phyloP scores from a whole-genome alignment of 495 filamentous ascomycete species.

The Amphirosellinia nigrospora region DNA sequence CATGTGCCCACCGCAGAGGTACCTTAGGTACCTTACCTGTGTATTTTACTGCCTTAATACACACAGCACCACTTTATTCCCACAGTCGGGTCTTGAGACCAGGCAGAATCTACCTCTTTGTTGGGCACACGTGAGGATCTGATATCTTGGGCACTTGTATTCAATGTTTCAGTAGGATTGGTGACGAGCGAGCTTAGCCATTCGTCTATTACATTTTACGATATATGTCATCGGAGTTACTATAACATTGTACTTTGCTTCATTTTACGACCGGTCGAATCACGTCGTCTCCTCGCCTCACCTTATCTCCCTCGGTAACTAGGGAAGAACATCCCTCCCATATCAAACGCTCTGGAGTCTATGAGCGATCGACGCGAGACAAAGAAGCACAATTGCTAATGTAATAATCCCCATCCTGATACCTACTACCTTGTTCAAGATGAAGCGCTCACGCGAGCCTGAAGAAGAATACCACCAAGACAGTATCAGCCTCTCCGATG shows the following conservation, averaged over 20 bases:
- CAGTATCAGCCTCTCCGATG: constrained; percentile 12
- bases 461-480: constrained; percentile 41
- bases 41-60: too few relatives aligned
- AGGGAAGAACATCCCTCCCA: neutral
- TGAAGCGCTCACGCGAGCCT: constrained; percentile 62
- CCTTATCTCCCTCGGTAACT: neutral
- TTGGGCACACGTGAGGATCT: neutral
- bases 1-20: neutral
- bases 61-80: neutral
- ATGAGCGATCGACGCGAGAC: constrained; percentile 4
- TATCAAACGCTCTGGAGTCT: neutral
- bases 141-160: neutral
- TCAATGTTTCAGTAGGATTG: neutral
- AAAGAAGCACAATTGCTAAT: constrained; percentile 25
- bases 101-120: neutral
- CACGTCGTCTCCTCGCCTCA: neutral
- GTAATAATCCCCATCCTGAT: constrained; percentile 39
- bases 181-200: neutral
- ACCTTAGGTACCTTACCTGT: neutral
- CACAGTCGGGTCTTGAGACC: neutral
- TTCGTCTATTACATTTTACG: neutral
- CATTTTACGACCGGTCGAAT: neutral
- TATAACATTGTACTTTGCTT: neutral
- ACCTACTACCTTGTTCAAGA: constrained; percentile 34
- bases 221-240: neutral